Percentiles rank a stretch among this genome's conserved stretches.
phyloP scores from a whole-genome alignment of 2,329 filamentous ascomycete genomes.

The Aspergillus floridensis region DNA sequence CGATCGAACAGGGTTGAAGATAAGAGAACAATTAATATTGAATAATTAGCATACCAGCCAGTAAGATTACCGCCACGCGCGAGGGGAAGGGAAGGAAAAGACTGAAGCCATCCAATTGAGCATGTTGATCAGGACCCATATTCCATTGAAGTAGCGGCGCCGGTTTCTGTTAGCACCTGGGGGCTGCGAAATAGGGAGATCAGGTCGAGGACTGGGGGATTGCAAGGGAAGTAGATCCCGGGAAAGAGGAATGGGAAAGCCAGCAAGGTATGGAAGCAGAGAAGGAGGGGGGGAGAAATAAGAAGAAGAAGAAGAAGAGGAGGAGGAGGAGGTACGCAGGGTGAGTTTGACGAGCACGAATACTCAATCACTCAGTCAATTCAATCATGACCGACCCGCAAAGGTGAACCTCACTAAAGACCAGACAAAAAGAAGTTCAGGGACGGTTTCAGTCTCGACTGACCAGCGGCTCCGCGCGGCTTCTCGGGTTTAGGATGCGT shows the following conservation, averaged over 20 bases:
- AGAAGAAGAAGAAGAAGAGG: conserved; percentile 8
- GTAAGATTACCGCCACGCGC: conserved; percentile 79
- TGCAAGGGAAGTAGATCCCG: neutral
- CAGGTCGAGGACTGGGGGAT: neutral
- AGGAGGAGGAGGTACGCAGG: conserved; percentile 32
- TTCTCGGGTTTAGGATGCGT: conserved; percentile 7
- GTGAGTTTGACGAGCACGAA: conserved; percentile 25
- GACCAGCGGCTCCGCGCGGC: conserved; percentile 18
- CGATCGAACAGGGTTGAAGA: neutral
- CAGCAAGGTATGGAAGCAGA: conserved; percentile 3
- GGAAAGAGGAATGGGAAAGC: neutral
- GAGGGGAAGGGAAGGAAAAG: conserved; percentile 84
- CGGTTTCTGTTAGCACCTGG: conserved; percentile 14
- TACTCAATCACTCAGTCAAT: neutral
- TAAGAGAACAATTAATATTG: neutral
- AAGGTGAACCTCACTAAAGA: neutral
- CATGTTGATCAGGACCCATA: conserved; percentile 43
- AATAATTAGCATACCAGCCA: conserved; percentile 63
- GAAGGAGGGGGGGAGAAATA: neutral
- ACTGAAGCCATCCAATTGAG: conserved; percentile 75
- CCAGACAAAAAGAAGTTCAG: conserved; percentile 18
- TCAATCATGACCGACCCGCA: conserved; percentile 13
- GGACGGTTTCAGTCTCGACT: conserved; percentile 17
- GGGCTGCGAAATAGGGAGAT: conserved; percentile 12
- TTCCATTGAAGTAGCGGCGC: conserved; percentile 34